Evolutionary conservation across 2,329 filamentous ascomycete species (phyloP), one percentile per base, ranked within the genome.

Genomic region (Pseudocercospora cruenta): DNA sequence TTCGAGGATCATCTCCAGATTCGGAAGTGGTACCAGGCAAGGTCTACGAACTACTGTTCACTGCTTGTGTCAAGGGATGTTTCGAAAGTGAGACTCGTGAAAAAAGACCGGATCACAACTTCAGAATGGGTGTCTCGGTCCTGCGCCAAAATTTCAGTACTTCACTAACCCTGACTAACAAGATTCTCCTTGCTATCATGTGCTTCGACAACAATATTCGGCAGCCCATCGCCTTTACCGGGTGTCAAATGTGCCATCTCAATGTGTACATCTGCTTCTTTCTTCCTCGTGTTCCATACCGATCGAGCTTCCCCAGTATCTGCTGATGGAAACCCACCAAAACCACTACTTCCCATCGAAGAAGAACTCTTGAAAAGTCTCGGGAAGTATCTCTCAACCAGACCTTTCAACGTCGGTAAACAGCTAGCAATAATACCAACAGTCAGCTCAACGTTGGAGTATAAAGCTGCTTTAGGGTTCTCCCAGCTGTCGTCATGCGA

Each of bases 401-500:
- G 53, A 33, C 43, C 62, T 31, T 64, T 64, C 6, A 60, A n/a
- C 1, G 58, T 55, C 1, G 57, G 55, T 9, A 64, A 43, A 33
- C 62, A 64, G 9, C 43, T 60, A 0, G 62, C 55, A 28, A 64
- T 64, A 8, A 47, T 57, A 9, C 53, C 59, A 26, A 64, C 28
- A 9, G 28, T 31, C 28, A 31, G 28, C 33, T 64, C 54, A 21
- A 33, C 51, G 4, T 47, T 21, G 16, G 55, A 64, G 54, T 57
- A 60, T 4, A 64, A 3, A 16, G 57, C 57, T 8, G 62, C 62
- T 26, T 60, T 47, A 22, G 43, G 26, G 7, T 64, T 64, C 31
- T 64, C 55, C 28, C 53, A 64, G 0, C 43, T 64, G 14, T 57
- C 55, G 6, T 64, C 62, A 0, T 33, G 26, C 14, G 62, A 54